These are phyloP conservation scores for Aspergillus heteromorphus DNA, from an alignment of 495 filamentous ascomycete genomes.

Conservation along the genomic window DNA sequence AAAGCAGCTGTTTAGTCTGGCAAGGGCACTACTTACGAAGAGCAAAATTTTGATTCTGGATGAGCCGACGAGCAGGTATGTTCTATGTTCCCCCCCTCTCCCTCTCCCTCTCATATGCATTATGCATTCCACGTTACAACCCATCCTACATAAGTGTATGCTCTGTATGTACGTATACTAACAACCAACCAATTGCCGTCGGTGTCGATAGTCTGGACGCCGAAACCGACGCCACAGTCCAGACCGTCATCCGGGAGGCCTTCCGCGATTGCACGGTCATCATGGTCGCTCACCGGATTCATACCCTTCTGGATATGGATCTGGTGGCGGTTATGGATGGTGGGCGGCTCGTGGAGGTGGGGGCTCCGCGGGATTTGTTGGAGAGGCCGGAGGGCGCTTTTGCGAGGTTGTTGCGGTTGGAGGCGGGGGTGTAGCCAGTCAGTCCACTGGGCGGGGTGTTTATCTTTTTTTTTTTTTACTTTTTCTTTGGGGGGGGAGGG, in stretches of 20 bases:
- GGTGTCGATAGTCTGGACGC: conserved; percentile 87
- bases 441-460: no score
- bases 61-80: conserved; percentile 42
- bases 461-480: no score
- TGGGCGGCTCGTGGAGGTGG: conserved; percentile 60
- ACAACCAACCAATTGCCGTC: no score
- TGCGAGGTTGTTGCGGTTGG: neutral
- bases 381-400: neutral
- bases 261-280: conserved; percentile 72
- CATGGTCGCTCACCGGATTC: conserved; percentile 80
- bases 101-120: no score
- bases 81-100: neutral
- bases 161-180: no score
- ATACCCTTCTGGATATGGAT: conserved; percentile 84
- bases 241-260: conserved; percentile 69
- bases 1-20: conserved; percentile 54
- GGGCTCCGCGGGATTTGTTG: conserved; percentile 9
- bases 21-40: conserved; percentile 45
- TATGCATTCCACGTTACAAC: no score
- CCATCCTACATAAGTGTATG: no score
- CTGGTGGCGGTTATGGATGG: conserved; percentile 80
- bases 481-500: no score
- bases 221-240: conserved; percentile 77
- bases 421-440: no score
- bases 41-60: conserved; percentile 39